phyloP scores from a whole-genome alignment of 257 asterid genomes.

The Fraxinus americana region DNA sequence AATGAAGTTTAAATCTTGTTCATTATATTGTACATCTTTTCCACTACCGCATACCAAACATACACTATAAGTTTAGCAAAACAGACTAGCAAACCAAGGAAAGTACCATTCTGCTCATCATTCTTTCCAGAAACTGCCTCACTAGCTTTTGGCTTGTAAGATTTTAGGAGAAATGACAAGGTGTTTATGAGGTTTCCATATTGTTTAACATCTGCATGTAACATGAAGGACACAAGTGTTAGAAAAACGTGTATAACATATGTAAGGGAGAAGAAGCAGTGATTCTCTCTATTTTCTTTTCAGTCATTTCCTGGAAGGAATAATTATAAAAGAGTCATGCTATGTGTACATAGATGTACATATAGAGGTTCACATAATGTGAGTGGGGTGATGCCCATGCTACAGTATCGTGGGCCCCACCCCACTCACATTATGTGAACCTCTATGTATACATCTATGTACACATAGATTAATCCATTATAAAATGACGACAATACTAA shows the following conservation, averaged over 20 bases:
- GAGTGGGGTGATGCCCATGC: too few species aligned
- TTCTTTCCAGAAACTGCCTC: constrained; percentile 33
- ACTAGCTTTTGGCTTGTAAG: constrained; percentile 52
- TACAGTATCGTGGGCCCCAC: too few species aligned
- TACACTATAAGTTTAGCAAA: not conserved
- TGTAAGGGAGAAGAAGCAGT: not conserved
- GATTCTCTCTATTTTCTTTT: not conserved
- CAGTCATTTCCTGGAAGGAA: not conserved
- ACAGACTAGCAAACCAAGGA: not conserved
- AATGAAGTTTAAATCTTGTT: not conserved
- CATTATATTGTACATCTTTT: not conserved
- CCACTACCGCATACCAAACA: not conserved
- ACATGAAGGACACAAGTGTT: constrained; percentile 4
- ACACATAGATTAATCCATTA: too few species aligned
- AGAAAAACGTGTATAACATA: not conserved
- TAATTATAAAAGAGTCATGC: too few species aligned
- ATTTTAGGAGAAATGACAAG: constrained; percentile 70
- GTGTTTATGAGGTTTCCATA: constrained; percentile 81
- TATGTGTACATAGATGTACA: too few species aligned
- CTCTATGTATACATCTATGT: too few species aligned
- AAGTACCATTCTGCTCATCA: constrained; percentile 43
- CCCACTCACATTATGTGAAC: too few species aligned
- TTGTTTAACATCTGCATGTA: constrained; percentile 80
- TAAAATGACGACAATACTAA: not conserved
- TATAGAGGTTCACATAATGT: too few species aligned